Evolutionary conservation across 1,284 basidiomycete genomes (phyloP), one percentile per base, ranked within the genome.

Genomic region (Hymenochaete sp.): DNA sequence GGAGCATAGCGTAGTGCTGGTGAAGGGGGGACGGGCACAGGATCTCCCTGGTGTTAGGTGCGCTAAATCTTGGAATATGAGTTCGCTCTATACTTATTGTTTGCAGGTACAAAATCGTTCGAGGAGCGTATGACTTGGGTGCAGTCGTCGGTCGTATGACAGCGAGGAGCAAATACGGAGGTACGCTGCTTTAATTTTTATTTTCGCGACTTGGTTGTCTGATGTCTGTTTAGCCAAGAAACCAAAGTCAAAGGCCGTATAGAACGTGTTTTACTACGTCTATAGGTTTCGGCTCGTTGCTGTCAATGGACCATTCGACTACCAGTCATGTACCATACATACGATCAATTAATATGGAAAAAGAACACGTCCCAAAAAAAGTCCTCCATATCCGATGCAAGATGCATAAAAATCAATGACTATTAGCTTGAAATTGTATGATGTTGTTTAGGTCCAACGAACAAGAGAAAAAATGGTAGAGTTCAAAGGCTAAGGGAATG

Each of bases 1-100:
- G 68, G 96, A 98, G 63, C 96, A 99, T 61, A 86, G 82, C 61
- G 96, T 98, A 2, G 93, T 98, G 3, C 66, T 98, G 35, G 78
- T 98, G 16, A 72, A 93, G 58, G 96, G 96, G 10, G 96, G 96
- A 6, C 78, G 93, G 67, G 85, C 93, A 2, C 93, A 98, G 71
- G 96, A 98, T 80, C 74, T 98, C 61, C 93, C 93, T 28, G 93
- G 93, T 77, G 86, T 96, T 26, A 79, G 86, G 93, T 95, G 60
- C 50, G 87, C 70, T 14, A 31, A 24, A 43, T 36, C 42, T 18
- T 24, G 18, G 48, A 29, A 26, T 22, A 11, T 44, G 37, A 22
- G 14, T 50, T 25, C 5, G n/a, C 5, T n/a, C 44, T 31, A 13
- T 32, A n/a, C 46, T 26, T 43, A 44, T 45, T 16, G 53, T n/a